These are phyloP conservation scores for Conoideocrella luteorostrata DNA, from an alignment of 2,329 filamentous ascomycete genomes.

Conservation along the genomic window DNA sequence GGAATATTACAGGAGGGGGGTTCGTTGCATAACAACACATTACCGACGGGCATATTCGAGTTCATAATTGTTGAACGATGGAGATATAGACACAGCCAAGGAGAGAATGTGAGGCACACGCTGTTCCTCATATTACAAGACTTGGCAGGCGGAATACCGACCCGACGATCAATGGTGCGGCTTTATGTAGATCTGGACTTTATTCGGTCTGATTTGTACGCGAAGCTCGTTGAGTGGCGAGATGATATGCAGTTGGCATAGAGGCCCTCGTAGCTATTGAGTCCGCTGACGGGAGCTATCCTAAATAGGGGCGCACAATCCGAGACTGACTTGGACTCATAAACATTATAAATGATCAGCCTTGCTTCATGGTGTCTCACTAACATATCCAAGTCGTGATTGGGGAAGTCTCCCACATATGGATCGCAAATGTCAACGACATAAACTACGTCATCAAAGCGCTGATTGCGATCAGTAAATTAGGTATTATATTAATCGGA, in stretches of 20 bases:
- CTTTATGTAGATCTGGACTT: background rate
- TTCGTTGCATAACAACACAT: background rate
- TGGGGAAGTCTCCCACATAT: too few species aligned
- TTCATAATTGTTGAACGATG: background rate
- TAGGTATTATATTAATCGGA: too few species aligned
- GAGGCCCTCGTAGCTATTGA: too few species aligned
- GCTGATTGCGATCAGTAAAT: too few species aligned
- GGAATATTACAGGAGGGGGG: background rate
- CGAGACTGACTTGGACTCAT: too few species aligned
- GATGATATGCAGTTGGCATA: background rate
- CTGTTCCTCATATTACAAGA: background rate
- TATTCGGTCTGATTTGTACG: background rate
- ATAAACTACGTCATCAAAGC: too few species aligned
- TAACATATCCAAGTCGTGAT: too few species aligned
- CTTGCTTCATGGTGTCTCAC: too few species aligned
- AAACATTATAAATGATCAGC: too few species aligned
- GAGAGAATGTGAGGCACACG: background rate
- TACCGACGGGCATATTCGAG: background rate
- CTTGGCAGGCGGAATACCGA: background rate
- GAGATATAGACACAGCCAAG: background rate
- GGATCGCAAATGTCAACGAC: too few species aligned
- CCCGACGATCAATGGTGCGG: background rate
- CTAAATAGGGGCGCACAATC: too few species aligned
- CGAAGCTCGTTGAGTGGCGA: background rate
- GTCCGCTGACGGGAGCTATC: too few species aligned